Evolutionary conservation across 2,329 filamentous ascomycete genomes (phyloP).

Genomic region (Cladosporium sp.): DNA sequence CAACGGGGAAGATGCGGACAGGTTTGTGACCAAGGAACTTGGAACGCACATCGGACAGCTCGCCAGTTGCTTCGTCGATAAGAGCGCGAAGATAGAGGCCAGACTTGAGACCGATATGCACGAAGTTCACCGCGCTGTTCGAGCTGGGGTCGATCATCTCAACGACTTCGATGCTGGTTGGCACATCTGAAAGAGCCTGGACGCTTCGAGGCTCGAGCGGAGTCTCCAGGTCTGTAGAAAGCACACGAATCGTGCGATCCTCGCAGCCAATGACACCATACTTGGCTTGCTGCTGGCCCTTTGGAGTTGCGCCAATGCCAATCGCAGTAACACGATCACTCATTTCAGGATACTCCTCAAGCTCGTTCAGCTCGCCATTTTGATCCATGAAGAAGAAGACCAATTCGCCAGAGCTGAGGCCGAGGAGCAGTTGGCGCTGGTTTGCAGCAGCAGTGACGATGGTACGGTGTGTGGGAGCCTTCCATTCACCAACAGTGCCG

Average conservation of each 20-base stretch:
- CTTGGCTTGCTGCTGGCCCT: slow-evolving; percentile 80
- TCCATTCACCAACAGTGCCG: slow-evolving; percentile 84
- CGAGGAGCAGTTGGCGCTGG: slow-evolving; percentile 85
- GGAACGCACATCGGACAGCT: slow-evolving; percentile 88
- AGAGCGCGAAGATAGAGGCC: slow-evolving; percentile 95
- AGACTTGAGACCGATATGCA: slow-evolving; percentile 93
- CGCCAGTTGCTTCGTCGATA: slow-evolving; percentile 89
- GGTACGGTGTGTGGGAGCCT: slow-evolving; percentile 84
- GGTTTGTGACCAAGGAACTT: slow-evolving; percentile 90
- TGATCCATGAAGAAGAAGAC: slow-evolving; percentile 97
- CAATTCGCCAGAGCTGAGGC: slow-evolving; percentile 91
- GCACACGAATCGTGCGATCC: slow-evolving; percentile 87
- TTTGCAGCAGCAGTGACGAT: slow-evolving; percentile 95
- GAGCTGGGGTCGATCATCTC: slow-evolving; percentile 91
- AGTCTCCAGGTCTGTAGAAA: slow-evolving; percentile 53
- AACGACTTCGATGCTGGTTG: slow-evolving; percentile 85
- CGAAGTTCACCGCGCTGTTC: slow-evolving; percentile 80
- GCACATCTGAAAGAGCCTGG: slow-evolving; percentile 85
- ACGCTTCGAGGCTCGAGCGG: slow-evolving; percentile 92
- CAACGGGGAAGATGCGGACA: slow-evolving; percentile 86
- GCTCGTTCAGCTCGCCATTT: slow-evolving; percentile 75
- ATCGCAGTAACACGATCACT: slow-evolving; percentile 90
- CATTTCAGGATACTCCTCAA: slow-evolving; percentile 86
- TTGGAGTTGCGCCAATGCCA: slow-evolving; percentile 88
- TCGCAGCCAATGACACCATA: slow-evolving; percentile 96